Percentiles rank a stretch among this genome's conserved stretches.
Evolutionary conservation across 371 early-diverging fungal species (phyloP).

Genomic region (Mucor mucedo): DNA sequence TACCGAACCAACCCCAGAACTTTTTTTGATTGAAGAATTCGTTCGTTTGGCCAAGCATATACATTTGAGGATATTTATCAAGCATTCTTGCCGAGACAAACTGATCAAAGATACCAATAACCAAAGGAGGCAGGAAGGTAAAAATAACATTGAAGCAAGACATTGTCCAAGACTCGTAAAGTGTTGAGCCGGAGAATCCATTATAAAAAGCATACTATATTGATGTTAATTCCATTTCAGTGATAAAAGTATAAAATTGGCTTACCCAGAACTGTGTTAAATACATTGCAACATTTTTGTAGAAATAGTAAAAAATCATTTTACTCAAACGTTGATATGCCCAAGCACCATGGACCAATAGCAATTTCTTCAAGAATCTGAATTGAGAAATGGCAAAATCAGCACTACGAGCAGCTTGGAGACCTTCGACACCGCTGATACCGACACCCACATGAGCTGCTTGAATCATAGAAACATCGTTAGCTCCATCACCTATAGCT

Average conservation of each 20-base stretch:
- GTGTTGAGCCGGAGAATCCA: constrained; percentile 89
- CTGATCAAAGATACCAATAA: constrained; percentile 94
- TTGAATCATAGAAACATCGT: constrained; percentile 98
- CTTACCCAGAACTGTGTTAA: constrained; percentile 96
- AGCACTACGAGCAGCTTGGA: constrained; percentile 95
- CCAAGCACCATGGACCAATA: constrained; percentile 95
- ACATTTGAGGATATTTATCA: constrained; percentile 88
- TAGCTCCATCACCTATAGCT: constrained; percentile 98
- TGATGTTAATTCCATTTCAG: not conserved
- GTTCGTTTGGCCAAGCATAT: constrained; percentile 87
- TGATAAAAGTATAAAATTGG: not conserved
- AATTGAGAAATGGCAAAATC: constrained; percentile 98
- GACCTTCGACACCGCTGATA: constrained; percentile 91
- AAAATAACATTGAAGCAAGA: constrained; percentile 91
- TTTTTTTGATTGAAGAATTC: constrained; percentile 91
- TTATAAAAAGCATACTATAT: constrained; percentile 83
- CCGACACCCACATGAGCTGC: constrained; percentile 97
- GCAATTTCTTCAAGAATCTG: constrained; percentile 82
- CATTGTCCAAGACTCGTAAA: constrained; percentile 95
- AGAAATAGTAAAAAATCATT: constrained; percentile 90
- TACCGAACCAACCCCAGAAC: constrained; percentile 95
- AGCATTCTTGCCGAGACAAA: constrained; percentile 90
- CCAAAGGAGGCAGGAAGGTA: constrained; percentile 87
- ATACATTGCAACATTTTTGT: constrained; percentile 96
- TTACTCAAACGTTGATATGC: constrained; percentile 89